A percentile compares a stretch with the other conserved stretches of the same genome.
These are phyloP conservation scores for Medicago arabica DNA, from an alignment of 306 rosid genomes.

Conservation along the genomic window DNA sequence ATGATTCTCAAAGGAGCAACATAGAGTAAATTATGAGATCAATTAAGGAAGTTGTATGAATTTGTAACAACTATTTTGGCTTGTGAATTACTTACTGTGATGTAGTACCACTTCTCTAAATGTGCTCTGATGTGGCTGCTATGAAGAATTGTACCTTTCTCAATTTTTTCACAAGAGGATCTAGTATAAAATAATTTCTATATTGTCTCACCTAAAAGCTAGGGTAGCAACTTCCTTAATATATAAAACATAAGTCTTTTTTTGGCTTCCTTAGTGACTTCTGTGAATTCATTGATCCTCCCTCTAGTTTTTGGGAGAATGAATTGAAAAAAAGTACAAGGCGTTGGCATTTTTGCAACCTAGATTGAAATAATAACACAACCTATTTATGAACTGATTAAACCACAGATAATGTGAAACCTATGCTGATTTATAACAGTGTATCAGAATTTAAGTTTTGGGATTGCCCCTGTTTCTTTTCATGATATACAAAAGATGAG, in stretches of 20 bases:
- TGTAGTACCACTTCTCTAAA: slow-evolving; percentile 39
- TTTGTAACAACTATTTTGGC: slow-evolving; percentile 61
- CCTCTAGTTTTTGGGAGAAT: slow-evolving; percentile 16
- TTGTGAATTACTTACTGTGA: slow-evolving; percentile 58
- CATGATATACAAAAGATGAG: slow-evolving; percentile 51
- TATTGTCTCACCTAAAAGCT: slow-evolving; percentile 12
- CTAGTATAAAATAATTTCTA: not conserved
- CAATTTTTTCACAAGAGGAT: not conserved
- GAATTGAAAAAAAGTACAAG: slow-evolving; percentile 15
- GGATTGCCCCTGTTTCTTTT: slow-evolving; percentile 27
- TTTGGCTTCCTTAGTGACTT: not conserved
- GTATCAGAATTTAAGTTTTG: slow-evolving; percentile 1
- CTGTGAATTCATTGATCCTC: slow-evolving; percentile 24
- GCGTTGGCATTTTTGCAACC: not conserved
- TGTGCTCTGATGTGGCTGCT: slow-evolving; percentile 17
- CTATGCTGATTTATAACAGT: slow-evolving; percentile 19
- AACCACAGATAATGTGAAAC: slow-evolving; percentile 23
- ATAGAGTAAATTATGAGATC: slow-evolving; percentile 54
- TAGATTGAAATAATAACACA: slow-evolving; percentile 25
- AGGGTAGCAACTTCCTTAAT: not conserved
- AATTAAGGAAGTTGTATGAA: slow-evolving; percentile 51
- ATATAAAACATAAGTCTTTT: not conserved
- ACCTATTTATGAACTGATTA: slow-evolving; percentile 35
- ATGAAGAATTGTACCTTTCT: slow-evolving; percentile 27
- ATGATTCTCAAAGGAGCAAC: slow-evolving; percentile 53